Percentiles rank a stretch among this genome's conserved stretches.
phyloP scores from a whole-genome alignment of 106 monocot genomes.

The Dendrobium nobile region DNA sequence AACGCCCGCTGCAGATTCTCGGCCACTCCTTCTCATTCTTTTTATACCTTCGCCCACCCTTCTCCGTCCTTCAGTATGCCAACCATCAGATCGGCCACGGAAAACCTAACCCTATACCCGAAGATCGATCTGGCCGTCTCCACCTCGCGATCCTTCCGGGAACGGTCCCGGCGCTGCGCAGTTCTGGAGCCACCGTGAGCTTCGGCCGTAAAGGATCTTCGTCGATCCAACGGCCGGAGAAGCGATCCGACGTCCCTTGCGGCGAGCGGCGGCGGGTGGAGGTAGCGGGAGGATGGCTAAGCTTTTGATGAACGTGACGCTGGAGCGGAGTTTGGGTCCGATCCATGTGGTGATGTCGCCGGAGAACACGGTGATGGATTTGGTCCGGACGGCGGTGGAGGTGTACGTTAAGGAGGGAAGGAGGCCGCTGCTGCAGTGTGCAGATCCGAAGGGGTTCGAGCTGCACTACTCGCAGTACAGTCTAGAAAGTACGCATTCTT shows the following conservation, averaged over 20 bases:
- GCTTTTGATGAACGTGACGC: conserved; percentile 47
- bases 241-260: too few relatives aligned
- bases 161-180: not conserved
- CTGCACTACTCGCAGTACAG: conserved; percentile 52
- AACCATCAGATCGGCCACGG: not conserved
- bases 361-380: conserved; percentile 41
- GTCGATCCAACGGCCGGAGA: not conserved
- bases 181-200: not conserved
- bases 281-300: conserved; percentile 15
- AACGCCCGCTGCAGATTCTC: not conserved
- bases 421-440: conserved; percentile 23
- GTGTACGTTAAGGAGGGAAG: conserved; percentile 39
- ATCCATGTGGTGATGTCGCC: conserved; percentile 34
- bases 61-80: not conserved
- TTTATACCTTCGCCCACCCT: too few relatives aligned
- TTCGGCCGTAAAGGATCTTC: not conserved
- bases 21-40: too few relatives aligned
- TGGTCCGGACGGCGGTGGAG: conserved; percentile 29
- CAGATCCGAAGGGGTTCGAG: conserved; percentile 25
- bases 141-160: not conserved
- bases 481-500: conserved; percentile 31
- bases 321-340: conserved; percentile 40
- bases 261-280: not conserved
- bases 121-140: not conserved
- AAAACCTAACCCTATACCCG: not conserved